phyloP scores from a whole-genome alignment of 208 protist species.

The Eutreptiella sp. region DNA sequence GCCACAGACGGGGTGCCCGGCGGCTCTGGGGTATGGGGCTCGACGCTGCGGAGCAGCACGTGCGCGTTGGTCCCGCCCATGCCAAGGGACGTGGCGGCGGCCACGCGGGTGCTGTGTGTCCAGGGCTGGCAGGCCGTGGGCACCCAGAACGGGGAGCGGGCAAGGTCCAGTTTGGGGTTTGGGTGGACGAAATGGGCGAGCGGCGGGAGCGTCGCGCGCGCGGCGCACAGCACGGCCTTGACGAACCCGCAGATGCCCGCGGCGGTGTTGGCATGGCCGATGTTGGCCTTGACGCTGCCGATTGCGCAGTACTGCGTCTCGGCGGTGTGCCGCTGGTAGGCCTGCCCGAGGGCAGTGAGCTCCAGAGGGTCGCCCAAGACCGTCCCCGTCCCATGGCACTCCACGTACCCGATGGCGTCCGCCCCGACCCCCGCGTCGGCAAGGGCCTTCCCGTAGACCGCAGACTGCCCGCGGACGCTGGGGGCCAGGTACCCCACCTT shows the following conservation, averaged over 20 bases:
- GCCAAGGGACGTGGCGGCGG: slow-evolving; percentile 26
- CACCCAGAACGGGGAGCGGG: background rate
- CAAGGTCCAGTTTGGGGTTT: background rate
- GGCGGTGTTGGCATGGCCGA: slow-evolving; percentile 21
- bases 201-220: slow-evolving; percentile 12
- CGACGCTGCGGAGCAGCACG: slow-evolving; percentile 5
- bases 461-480: slow-evolving; percentile 24
- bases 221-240: slow-evolving; percentile 10
- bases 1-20: no score
- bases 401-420: slow-evolving; percentile 34
- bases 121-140: background rate
- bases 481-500: slow-evolving; percentile 33
- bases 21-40: background rate
- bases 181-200: slow-evolving; percentile 1
- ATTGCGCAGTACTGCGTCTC: background rate
- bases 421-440: slow-evolving; percentile 18
- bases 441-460: slow-evolving; percentile 25
- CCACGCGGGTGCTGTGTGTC: background rate
- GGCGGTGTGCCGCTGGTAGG: background rate
- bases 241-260: slow-evolving; percentile 5
- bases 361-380: slow-evolving; percentile 48
- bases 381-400: slow-evolving; percentile 52
- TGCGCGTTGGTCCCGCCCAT: slow-evolving; percentile 33
- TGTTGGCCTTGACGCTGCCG: slow-evolving; percentile 15
- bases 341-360: slow-evolving; percentile 12